Base-by-base conservation (phyloP, 1,284 basidiomycete species). In the Leccinum fuscescens region DNA sequence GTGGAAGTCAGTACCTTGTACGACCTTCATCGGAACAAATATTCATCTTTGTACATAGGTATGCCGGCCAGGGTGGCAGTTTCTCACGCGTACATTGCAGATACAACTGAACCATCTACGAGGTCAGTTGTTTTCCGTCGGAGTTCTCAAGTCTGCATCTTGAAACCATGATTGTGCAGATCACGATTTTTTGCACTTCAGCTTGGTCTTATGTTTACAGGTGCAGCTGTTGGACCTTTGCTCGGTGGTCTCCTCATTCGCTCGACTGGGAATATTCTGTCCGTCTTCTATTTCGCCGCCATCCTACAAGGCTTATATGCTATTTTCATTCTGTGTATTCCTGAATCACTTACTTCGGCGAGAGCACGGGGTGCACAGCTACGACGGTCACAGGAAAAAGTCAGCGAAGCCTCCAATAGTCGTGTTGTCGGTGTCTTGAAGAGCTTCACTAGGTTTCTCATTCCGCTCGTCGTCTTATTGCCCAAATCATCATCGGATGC, bases 201-300 rank as follows among this genome's bases (percentile, higher is more conserved):
- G 54, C 72, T 86, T 3, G 90, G 90, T 2, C 73, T 90, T 1
- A 63, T 86, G 44, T 90, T 86, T 66, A 69, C 78, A 15, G 92
- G 92, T 12, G 80, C 90, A 67, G 86, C 86, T 0, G 29, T 89
- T 9, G 93, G 93, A 0, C 93, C 93, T 0, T 80, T 85, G 3
- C 61, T 94, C 0, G 92, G 92, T 14, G 81, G 83, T 42, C 63
- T 89, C 24, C 69, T 93, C 39, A 85, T 93, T 67, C 80, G 76
- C 49, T 71, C 76, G 22, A 22, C 22, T 22, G 22, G n/a, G n/a
- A n/a, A n/a, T n/a, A n/a, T n/a, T n/a, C n/a, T n/a, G n/a, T n/a
- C n/a, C n/a, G n/a, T n/a, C 22, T 22, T 22, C 22, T 22, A 22
- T 22, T 22, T 22, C 22, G 22, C 22, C 22, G 22, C 22, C 22